phyloP scores from a whole-genome alignment of 2,329 filamentous ascomycete species.

The Curvularia spicifera region DNA sequence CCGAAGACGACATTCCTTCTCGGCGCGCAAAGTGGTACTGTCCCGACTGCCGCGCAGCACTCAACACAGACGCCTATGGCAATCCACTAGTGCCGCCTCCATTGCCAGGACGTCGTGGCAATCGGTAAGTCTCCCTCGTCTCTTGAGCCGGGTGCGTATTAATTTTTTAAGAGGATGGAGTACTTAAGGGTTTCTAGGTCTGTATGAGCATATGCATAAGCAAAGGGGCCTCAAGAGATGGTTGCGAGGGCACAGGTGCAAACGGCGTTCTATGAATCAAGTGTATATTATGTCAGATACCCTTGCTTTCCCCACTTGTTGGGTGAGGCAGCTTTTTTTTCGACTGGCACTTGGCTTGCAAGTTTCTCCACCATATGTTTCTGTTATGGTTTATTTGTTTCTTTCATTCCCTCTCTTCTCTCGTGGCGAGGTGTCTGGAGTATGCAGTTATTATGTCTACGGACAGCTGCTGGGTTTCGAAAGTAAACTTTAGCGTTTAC shows the following conservation, averaged over 20 bases:
- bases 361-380: not conserved
- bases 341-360: not conserved
- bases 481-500: not conserved
- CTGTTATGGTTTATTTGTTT: not conserved
- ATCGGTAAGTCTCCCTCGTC: conserved; percentile 41
- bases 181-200: conserved; percentile 33
- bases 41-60: conserved; percentile 65
- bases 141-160: conserved; percentile 32
- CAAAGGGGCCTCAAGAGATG: not conserved
- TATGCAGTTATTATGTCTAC: not conserved
- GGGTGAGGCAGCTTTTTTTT: not conserved
- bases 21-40: conserved; percentile 85
- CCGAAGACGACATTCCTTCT: conserved; percentile 65
- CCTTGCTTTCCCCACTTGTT: not conserved
- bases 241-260: not conserved
- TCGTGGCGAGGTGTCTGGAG: not conserved
- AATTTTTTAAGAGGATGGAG: conserved; percentile 45
- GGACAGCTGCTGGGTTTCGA: conserved; percentile 8
- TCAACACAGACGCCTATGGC: conserved; percentile 43
- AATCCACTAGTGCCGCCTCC: conserved; percentile 43
- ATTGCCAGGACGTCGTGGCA: conserved; percentile 41
- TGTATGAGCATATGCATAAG: conserved; percentile 12
- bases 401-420: not conserved
- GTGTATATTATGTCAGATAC: not conserved
- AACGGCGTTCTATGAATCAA: not conserved